These are phyloP conservation scores for Microdochium bolleyi DNA, from an alignment of 2,329 filamentous ascomycete species.

Conservation along the genomic window DNA sequence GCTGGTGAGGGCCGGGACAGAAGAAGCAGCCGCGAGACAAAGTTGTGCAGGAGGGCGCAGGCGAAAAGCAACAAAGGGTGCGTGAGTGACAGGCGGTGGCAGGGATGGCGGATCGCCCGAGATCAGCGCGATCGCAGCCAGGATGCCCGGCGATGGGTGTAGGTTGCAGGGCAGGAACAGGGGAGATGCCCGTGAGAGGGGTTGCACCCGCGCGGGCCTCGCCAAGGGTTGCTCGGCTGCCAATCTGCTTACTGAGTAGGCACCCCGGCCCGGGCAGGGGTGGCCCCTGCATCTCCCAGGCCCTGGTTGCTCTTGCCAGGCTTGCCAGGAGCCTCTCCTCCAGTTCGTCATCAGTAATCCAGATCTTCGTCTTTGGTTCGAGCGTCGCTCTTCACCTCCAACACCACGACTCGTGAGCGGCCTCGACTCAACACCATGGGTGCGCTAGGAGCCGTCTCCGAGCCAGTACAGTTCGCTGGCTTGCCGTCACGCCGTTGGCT, in stretches of 20 bases:
- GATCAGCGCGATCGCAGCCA: neutral
- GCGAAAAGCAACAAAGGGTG: neutral
- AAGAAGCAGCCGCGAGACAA: neutral
- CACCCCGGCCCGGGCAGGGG: neutral
- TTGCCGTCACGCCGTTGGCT: neutral
- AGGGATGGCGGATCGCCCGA: neutral
- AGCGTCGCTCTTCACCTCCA: neutral
- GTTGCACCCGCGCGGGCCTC: neutral
- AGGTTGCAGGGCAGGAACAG: no score
- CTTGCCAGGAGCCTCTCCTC: neutral
- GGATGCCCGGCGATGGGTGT: neutral
- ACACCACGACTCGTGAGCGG: neutral
- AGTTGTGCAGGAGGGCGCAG: neutral
- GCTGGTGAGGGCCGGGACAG: no score
- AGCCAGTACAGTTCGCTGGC: neutral
- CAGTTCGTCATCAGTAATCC: neutral
- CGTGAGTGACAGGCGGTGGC: neutral
- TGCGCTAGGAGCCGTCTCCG: neutral
- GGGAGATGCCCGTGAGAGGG: neutral
- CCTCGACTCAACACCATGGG: neutral
- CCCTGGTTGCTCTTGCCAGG: neutral
- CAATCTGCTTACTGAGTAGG: no score
- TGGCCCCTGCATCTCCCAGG: neutral
- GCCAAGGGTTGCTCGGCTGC: neutral
- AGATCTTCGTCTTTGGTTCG: neutral